Percentiles rank a stretch among this genome's conserved stretches.
Evolutionary conservation across 2,329 filamentous ascomycete species (phyloP).

Genomic region (Diplodia corticola): DNA sequence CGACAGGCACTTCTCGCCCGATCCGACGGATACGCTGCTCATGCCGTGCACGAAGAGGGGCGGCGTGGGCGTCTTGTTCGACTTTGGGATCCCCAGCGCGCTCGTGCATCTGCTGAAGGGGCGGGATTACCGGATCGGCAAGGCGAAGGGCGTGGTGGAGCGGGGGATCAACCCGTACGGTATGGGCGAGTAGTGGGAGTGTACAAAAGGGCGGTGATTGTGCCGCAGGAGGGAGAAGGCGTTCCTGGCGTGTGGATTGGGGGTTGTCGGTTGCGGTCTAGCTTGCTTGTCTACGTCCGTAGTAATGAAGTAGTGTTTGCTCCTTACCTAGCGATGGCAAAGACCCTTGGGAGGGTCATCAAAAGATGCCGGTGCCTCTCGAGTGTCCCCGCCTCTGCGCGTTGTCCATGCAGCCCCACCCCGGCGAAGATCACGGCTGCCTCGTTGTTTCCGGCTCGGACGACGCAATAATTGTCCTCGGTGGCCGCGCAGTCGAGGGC

Average conservation of each 20-base stretch:
- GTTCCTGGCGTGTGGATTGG: background rate
- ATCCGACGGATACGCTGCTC: slow-evolving; percentile 26
- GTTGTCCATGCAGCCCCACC: background rate
- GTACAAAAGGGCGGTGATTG: background rate
- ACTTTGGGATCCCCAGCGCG: slow-evolving; percentile 36
- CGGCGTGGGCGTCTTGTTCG: slow-evolving; percentile 41
- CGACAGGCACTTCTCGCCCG: slow-evolving; percentile 29
- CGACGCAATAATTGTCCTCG: background rate
- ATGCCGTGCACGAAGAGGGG: slow-evolving; percentile 28
- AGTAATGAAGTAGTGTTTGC: background rate
- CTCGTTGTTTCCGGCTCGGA: background rate
- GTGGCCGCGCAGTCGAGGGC: background rate
- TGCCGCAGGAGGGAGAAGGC: too few relatives aligned
- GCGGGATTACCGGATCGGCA: slow-evolving; percentile 37
- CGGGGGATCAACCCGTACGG: slow-evolving; percentile 30
- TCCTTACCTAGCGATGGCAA: background rate
- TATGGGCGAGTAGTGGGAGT: slow-evolving; percentile 9
- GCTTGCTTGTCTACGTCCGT: slow-evolving; percentile 4
- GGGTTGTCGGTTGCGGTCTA: background rate
- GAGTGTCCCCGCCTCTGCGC: too few relatives aligned
- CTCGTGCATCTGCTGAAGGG: slow-evolving; percentile 39
- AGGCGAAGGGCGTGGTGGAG: slow-evolving; percentile 28
- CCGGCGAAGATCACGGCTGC: background rate
- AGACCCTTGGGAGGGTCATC: background rate
- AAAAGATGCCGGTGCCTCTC: background rate